phyloP scores from a whole-genome alignment of 2,329 filamentous ascomycete species.

The Fusarium heterosporum region DNA sequence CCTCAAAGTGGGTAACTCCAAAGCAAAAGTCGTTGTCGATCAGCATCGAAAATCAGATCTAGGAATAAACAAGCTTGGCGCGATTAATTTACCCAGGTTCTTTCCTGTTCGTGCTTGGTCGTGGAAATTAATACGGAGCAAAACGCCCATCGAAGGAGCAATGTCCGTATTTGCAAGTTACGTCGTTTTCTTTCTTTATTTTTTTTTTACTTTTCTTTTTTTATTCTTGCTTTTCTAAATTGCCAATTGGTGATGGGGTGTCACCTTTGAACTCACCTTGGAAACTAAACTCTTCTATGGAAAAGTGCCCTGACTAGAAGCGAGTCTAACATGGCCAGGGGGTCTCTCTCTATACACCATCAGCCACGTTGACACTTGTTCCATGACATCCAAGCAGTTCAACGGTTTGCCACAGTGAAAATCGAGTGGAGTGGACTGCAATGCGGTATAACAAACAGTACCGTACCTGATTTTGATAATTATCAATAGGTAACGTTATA shows the following conservation, averaged over 20 bases:
- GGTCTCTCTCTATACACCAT: background rate
- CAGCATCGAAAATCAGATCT: slow-evolving; percentile 38
- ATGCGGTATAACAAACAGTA: too few relatives aligned
- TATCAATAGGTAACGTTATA: background rate
- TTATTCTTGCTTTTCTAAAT: background rate
- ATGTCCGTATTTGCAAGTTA: slow-evolving; percentile 13
- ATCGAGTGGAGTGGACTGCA: too few relatives aligned
- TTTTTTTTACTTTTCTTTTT: background rate
- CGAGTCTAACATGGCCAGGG: slow-evolving; percentile 8
- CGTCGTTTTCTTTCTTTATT: background rate
- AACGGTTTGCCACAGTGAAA: slow-evolving; percentile 8
- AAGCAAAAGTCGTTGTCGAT: slow-evolving; percentile 28
- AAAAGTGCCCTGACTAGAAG: slow-evolving; percentile 26
- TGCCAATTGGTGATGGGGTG: too few relatives aligned
- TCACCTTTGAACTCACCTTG: background rate
- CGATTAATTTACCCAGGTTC: slow-evolving; percentile 13
- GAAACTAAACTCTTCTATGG: background rate
- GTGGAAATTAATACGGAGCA: slow-evolving; percentile 38
- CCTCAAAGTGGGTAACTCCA: slow-evolving; percentile 11
- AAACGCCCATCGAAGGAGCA: slow-evolving; percentile 10
- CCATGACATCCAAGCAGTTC: slow-evolving; percentile 20
- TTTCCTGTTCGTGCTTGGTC: slow-evolving; percentile 11
- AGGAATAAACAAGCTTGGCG: slow-evolving; percentile 32
- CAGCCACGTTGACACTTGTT: background rate
- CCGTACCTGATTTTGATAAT: background rate